Base-by-base conservation (phyloP, 257 asterid genomes). In the Salvia splendens region DNA sequence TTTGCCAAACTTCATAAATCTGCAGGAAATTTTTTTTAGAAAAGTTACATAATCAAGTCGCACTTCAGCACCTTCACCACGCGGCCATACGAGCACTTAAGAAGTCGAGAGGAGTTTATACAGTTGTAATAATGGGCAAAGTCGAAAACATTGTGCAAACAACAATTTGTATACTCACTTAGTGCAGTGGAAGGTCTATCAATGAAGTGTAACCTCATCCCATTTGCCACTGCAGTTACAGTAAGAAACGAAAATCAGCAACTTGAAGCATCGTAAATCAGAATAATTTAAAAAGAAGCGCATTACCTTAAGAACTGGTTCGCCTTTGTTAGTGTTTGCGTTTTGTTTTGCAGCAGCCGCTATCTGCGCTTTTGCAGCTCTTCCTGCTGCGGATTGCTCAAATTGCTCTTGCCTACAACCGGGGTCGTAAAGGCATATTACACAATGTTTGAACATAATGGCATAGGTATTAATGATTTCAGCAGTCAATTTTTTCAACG, bases 201-300 rank as follows among this genome's bases (percentile, higher is more conserved):
- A 38, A 60, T 47, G 60, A 49, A 75, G 70, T 45, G 66, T 15
- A 66, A 51, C 72, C 43, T 87, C 94, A 89, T 80, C 98, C 96
- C 87, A 92, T 78, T 80, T 85, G 92, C 98, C 96, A 92, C 97
- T 92, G 96, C 88, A 87, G 49, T 52, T 35, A 78, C 54, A 76
- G 16, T 78, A 69, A 1, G 17, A 74, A 65, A 28, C 17, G 45
- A 58, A 65, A 55, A 68, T 35, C 20, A 78, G 67, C 33, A 69
- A 71, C 33, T 15, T 32, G 72, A 48, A 8, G 38, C 33, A 68
- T 42, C 70, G 35, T 61, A 30, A 35, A 15, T 42, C 61, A 55
- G 48, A 77, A 17, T n/a, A n/a, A n/a, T n/a, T n/a, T n/a, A n/a
- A n/a, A n/a, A n/a, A n/a, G n/a, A n/a, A n/a, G n/a, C 12, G 16